Percentiles rank a stretch among this genome's conserved stretches.
These are phyloP conservation scores for Conidiobolus incongruus DNA, from an alignment of 371 early-diverging fungal genomes.

Conservation along the genomic window DNA sequence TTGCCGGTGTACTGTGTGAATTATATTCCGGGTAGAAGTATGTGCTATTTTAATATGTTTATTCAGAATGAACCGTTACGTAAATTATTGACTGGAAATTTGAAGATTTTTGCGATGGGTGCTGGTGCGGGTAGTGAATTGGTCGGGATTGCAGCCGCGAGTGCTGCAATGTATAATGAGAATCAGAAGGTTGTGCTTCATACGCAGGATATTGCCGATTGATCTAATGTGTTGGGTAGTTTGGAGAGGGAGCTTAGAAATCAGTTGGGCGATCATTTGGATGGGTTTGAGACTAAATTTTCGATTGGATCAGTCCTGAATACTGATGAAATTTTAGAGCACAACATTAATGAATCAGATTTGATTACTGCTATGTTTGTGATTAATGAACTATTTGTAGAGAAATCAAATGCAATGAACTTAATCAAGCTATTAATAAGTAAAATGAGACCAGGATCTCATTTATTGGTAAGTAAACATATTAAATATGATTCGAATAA, in stretches of 20 bases:
- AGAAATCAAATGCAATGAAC: conserved; percentile 46
- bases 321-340: conserved; percentile 12
- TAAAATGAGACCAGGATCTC: conserved; percentile 35
- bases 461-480: conserved; percentile 30
- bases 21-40: conserved; percentile 64
- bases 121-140: conserved; percentile 77
- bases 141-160: conserved; percentile 53
- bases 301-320: conserved; percentile 19
- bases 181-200: conserved; percentile 19
- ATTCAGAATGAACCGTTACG: conserved; percentile 21
- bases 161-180: conserved; percentile 21
- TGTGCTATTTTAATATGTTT: conserved; percentile 66
- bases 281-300: conserved; percentile 18
- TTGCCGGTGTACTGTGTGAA: conserved; percentile 64
- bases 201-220: conserved; percentile 55
- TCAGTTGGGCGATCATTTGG: conserved; percentile 15
- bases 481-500: neutral
- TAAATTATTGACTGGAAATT: conserved; percentile 15
- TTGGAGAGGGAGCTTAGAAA: conserved; percentile 17
- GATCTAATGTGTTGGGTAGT: conserved; percentile 21
- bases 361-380: conserved; percentile 76
- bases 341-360: conserved; percentile 21
- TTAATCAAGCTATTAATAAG: conserved; percentile 41
- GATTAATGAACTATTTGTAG: conserved; percentile 69
- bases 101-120: conserved; percentile 38